phyloP scores from a whole-genome alignment of 106 monocot genomes.

The Acorus gramineus region DNA sequence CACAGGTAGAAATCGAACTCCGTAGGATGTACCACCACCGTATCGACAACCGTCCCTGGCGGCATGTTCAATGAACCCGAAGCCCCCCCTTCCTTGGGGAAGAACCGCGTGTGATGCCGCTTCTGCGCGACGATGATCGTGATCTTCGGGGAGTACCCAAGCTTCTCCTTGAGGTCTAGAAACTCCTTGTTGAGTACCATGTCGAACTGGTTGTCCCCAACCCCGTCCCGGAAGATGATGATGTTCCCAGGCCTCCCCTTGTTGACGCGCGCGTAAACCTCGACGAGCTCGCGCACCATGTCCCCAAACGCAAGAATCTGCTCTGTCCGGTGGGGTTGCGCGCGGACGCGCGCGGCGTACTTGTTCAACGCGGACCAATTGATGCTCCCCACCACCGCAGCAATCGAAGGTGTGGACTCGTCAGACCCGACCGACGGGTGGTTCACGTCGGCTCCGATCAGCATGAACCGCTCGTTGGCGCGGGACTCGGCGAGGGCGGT shows the following conservation, averaged over 20 bases:
- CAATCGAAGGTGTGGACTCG: conserved; percentile 24
- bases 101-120: no score
- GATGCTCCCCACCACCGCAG: conserved; percentile 25
- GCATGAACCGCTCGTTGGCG: conserved; percentile 10
- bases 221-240: conserved; percentile 48
- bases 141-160: background rate
- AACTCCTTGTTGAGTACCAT: conserved; percentile 47
- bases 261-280: conserved; percentile 8
- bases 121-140: no score
- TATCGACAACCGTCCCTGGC: no score
- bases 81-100: no score
- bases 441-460: conserved; percentile 50
- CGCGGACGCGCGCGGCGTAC: conserved; percentile 15
- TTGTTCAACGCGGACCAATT: conserved; percentile 14
- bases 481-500: background rate
- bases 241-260: conserved; percentile 19
- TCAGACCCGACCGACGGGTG: conserved; percentile 22
- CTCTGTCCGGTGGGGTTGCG: conserved; percentile 26
- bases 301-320: conserved; percentile 14
- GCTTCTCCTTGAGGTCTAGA: conserved; percentile 8
- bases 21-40: no score
- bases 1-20: no score
- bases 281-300: conserved; percentile 29
- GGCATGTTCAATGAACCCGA: no score
- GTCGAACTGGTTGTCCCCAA: conserved; percentile 42